Conservation (phyloP, 768 basidiomycete genomes). For the Flagelloscypha sp. region DNA sequence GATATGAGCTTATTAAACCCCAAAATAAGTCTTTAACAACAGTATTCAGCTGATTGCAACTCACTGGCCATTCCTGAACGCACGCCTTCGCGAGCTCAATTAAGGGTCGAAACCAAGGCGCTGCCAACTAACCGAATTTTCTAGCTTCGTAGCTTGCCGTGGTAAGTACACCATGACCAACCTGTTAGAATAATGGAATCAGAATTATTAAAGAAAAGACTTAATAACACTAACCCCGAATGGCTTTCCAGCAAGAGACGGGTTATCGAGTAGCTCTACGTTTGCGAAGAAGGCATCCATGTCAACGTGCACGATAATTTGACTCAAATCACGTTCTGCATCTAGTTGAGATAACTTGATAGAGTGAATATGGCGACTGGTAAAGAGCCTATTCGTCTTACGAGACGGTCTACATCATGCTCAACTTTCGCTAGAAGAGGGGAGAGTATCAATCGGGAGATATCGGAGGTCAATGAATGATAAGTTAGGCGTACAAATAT, state of each 20-base stretch:
- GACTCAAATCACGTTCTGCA: slow-evolving; percentile 64
- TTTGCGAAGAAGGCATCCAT: slow-evolving; percentile 92
- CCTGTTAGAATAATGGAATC: slow-evolving; percentile 26
- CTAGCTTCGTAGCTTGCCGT: slow-evolving; percentile 93
- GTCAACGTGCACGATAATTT: slow-evolving; percentile 88
- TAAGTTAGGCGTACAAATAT: slow-evolving; percentile 39
- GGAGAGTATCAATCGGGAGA: slow-evolving; percentile 13
- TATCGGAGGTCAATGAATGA: background rate
- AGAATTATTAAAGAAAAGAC: slow-evolving; percentile 2
- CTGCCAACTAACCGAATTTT: too few relatives aligned
- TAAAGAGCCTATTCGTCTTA: slow-evolving; percentile 26
- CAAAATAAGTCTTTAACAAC: background rate
- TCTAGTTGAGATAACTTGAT: slow-evolving; percentile 64
- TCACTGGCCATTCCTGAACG: slow-evolving; percentile 93
- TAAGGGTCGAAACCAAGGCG: too few relatives aligned
- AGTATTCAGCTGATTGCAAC: slow-evolving; percentile 8
- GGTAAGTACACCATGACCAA: slow-evolving; percentile 75
- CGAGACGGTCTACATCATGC: slow-evolving; percentile 57
- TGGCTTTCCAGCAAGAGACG: slow-evolving; percentile 57
- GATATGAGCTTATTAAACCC: slow-evolving; percentile 58
- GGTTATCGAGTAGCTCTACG: slow-evolving; percentile 65
- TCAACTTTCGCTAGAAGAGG: slow-evolving; percentile 49
- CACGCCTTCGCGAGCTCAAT: too few relatives aligned
- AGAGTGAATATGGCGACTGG: slow-evolving; percentile 2
- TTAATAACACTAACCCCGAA: slow-evolving; percentile 47